Evolutionary conservation across 164 flowering plant species (phyloP).

Genomic region (Nelumbo lutea): DNA sequence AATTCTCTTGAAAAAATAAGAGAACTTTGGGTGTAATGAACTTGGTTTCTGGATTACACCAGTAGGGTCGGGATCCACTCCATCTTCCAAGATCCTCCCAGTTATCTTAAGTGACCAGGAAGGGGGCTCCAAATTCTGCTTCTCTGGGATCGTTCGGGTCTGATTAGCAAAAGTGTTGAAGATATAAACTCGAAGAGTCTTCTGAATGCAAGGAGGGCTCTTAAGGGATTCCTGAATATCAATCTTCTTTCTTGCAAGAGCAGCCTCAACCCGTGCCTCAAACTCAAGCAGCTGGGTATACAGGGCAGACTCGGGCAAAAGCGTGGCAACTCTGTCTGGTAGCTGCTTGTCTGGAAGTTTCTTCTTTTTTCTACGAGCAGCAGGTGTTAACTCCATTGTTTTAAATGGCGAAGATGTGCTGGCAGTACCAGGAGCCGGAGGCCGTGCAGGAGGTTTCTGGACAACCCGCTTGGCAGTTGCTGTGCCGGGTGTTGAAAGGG

Average conservation of each 20-base stretch:
- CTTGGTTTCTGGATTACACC: slow-evolving; percentile 29
- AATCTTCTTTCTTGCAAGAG: slow-evolving; percentile 65
- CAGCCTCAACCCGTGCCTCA: slow-evolving; percentile 70
- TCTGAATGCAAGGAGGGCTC: slow-evolving; percentile 57
- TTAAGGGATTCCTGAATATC: slow-evolving; percentile 71
- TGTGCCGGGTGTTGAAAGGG: slow-evolving; percentile 40
- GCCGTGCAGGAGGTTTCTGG: slow-evolving; percentile 67
- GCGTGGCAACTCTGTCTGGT: slow-evolving; percentile 71
- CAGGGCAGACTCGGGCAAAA: slow-evolving; percentile 73
- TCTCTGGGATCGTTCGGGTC: slow-evolving; percentile 29
- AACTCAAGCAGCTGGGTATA: slow-evolving; percentile 73
- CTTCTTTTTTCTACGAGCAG: slow-evolving; percentile 65
- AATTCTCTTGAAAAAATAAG: slow-evolving; percentile 74
- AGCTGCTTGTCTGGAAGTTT: slow-evolving; percentile 61
- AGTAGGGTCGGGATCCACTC: slow-evolving; percentile 47
- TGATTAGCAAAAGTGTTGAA: slow-evolving; percentile 78
- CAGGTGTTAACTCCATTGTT: slow-evolving; percentile 80
- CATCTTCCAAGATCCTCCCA: slow-evolving; percentile 80
- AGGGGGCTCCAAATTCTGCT: slow-evolving; percentile 51
- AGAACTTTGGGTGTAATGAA: slow-evolving; percentile 54
- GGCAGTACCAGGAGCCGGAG: slow-evolving; percentile 42
- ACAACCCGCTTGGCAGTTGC: slow-evolving; percentile 44
- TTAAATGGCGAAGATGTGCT: slow-evolving; percentile 46
- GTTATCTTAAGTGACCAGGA: slow-evolving; percentile 82
- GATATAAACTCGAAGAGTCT: slow-evolving; percentile 68